Evolutionary conservation across 805 yeast genomes (phyloP).

Genomic region (Candida xiaguanensis): DNA sequence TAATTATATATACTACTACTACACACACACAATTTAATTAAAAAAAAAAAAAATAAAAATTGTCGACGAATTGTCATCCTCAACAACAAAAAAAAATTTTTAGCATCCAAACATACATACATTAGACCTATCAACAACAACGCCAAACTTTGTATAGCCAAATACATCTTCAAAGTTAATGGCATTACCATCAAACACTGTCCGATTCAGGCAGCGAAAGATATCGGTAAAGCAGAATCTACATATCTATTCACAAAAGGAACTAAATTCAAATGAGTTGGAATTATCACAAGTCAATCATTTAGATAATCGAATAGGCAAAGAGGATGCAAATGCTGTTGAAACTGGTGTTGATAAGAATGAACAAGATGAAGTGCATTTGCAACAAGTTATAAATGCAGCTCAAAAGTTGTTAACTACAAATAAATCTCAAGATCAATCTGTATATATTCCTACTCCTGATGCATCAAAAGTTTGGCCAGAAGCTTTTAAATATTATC

Average conservation of each 20-base stretch:
- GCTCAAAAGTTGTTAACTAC: slow-evolving; percentile 54
- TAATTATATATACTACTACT: background rate
- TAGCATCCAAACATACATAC: slow-evolving; percentile 5
- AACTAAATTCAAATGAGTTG: slow-evolving; percentile 61
- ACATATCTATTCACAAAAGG: slow-evolving; percentile 70
- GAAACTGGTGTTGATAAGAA: slow-evolving; percentile 98
- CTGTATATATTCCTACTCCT: slow-evolving; percentile 91
- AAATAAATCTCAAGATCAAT: slow-evolving; percentile 24
- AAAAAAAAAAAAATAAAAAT: background rate
- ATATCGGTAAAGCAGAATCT: slow-evolving; percentile 88
- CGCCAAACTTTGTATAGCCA: background rate
- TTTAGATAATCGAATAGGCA: slow-evolving; percentile 46
- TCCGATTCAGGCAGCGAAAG: slow-evolving; percentile 90
- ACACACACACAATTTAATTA: background rate
- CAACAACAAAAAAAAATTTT: slow-evolving; percentile 5
- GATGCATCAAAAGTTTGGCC: slow-evolving; percentile 84
- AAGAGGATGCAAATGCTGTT: slow-evolving; percentile 77
- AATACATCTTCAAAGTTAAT: slow-evolving; percentile 13
- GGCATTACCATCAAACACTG: slow-evolving; percentile 43
- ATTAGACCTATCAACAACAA: background rate
- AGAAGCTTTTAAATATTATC: slow-evolving; percentile 73
- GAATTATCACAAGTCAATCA: slow-evolving; percentile 43
- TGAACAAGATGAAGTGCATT: slow-evolving; percentile 95
- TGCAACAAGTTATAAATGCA: slow-evolving; percentile 85
- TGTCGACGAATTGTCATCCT: slow-evolving; percentile 2